A percentile compares a stretch with the other conserved stretches of the same genome.
Evolutionary conservation across 257 asterid genomes (phyloP).

Genomic region (Primulina huaijiensis): DNA sequence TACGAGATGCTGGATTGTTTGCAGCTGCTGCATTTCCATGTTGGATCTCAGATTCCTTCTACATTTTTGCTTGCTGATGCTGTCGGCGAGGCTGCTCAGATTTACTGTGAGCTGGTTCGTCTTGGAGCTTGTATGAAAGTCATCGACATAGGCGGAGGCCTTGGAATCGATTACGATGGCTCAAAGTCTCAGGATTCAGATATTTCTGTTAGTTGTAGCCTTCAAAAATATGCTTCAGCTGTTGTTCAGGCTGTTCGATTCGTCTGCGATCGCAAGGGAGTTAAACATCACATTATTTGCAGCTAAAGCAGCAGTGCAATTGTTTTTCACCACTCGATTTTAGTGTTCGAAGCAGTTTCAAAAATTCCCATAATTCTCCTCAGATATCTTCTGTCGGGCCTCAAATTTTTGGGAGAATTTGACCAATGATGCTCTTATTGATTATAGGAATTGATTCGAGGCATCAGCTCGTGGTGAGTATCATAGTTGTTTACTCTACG

Average conservation of each 20-base stretch:
- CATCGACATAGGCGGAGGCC: constrained; percentile 61
- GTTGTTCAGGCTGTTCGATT: constrained; percentile 47
- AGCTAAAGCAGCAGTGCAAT: constrained; percentile 67
- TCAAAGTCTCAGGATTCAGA: constrained; percentile 52
- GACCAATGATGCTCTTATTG: constrained; percentile 40
- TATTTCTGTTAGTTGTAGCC: constrained; percentile 42
- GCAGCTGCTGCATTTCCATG: constrained; percentile 57
- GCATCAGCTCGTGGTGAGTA: constrained; percentile 44
- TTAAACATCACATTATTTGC: constrained; percentile 49
- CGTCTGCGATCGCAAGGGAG: constrained; percentile 47
- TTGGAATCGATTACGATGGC: constrained; percentile 64
- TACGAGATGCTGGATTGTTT: constrained; percentile 53
- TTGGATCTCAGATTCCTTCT: constrained; percentile 60
- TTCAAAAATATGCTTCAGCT: constrained; percentile 54
- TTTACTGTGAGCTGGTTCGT: constrained; percentile 53
- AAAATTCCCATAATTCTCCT: constrained; percentile 20
- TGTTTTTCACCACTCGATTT: constrained; percentile 61
- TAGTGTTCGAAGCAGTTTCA: constrained; percentile 52
- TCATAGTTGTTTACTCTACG: constrained; percentile 39
- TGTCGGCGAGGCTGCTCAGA: constrained; percentile 58
- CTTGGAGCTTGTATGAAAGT: constrained; percentile 53
- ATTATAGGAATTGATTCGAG: constrained; percentile 37
- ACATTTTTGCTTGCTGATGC: constrained; percentile 49
- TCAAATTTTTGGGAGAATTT: constrained; percentile 39
- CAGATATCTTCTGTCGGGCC: constrained; percentile 31